Percentiles rank a stretch among this genome's conserved stretches.
Evolutionary conservation across 2,329 filamentous ascomycete genomes (phyloP).

Genomic region (Neonectria neomacrospora): DNA sequence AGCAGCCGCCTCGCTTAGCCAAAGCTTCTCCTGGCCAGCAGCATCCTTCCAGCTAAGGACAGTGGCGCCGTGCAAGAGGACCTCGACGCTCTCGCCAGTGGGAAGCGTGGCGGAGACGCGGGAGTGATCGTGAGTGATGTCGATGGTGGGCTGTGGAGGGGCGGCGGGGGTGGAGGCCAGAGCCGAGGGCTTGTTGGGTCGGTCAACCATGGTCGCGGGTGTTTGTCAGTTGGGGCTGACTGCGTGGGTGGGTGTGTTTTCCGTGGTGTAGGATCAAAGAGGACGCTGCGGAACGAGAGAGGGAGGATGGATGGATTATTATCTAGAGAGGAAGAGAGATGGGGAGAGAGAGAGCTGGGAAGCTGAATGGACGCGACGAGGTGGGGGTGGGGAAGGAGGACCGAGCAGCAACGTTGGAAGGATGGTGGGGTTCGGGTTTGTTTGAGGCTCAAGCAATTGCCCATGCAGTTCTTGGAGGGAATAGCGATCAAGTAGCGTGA

Average conservation of each 20-base stretch:
- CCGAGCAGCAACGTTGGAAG: constrained; percentile 27
- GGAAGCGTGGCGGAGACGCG: constrained; percentile 83
- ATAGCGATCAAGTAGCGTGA: neutral
- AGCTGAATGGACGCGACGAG: constrained; percentile 18
- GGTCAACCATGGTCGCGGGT: constrained; percentile 73
- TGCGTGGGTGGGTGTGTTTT: neutral
- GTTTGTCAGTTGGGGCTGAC: neutral
- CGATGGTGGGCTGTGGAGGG: constrained; percentile 80
- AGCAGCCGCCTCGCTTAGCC: constrained; percentile 81
- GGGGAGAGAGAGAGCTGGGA: neutral
- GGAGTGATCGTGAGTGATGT: constrained; percentile 75
- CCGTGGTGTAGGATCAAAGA: neutral
- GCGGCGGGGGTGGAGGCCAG: constrained; percentile 79
- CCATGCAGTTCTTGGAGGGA: neutral
- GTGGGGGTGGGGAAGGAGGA: constrained; percentile 14
- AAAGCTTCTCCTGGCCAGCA: constrained; percentile 83
- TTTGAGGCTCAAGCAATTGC: constrained; percentile 1
- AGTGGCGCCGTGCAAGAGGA: constrained; percentile 92
- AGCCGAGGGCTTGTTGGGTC: constrained; percentile 83
- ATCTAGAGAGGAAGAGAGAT: neutral
- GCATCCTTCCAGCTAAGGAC: constrained; percentile 93
- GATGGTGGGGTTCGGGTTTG: constrained; percentile 8
- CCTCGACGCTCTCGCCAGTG: constrained; percentile 85
- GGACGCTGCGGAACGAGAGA: neutral
- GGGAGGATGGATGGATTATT: neutral